phyloP scores from a whole-genome alignment of 768 basidiomycete species.

The Trametes cinnabarina region DNA sequence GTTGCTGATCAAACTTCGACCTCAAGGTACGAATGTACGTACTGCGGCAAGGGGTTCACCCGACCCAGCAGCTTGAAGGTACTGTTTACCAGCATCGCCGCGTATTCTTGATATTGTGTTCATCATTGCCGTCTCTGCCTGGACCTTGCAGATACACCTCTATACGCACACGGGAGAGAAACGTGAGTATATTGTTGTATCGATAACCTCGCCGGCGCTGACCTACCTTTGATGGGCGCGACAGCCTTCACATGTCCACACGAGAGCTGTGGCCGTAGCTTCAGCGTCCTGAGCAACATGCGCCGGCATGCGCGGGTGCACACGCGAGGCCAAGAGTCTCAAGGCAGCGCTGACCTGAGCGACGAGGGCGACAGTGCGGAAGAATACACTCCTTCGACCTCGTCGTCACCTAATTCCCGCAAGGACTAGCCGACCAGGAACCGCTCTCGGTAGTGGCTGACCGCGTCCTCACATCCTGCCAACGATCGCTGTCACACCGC shows the following conservation, averaged over 20 bases:
- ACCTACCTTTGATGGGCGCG: constrained; percentile 16
- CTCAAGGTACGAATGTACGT: constrained; percentile 71
- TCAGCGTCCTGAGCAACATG: constrained; percentile 89
- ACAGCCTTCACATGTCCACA: constrained; percentile 75
- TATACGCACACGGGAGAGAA: constrained; percentile 86
- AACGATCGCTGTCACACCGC: background rate
- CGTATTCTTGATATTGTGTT: background rate
- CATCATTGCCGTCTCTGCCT: background rate
- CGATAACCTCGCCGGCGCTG: constrained; percentile 2
- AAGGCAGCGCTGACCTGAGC: constrained; percentile 30
- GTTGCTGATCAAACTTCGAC: constrained; percentile 29
- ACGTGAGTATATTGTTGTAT: constrained; percentile 49
- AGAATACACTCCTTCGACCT: constrained; percentile 17
- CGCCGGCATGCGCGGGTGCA: constrained; percentile 80
- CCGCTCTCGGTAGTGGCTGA: background rate
- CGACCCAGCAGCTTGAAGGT: constrained; percentile 83
- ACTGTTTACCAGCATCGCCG: constrained; percentile 7
- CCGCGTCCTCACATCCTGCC: background rate
- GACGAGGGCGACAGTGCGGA: constrained; percentile 45
- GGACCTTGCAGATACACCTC: constrained; percentile 61
- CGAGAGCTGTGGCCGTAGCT: constrained; percentile 74
- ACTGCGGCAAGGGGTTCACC: constrained; percentile 80
- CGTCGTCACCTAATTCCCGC: constrained; percentile 14
- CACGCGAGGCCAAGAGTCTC: constrained; percentile 29
- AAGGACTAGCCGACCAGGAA: background rate